Percentiles rank a stretch among this genome's conserved stretches.
These are phyloP conservation scores for Phytophthora nicotianae DNA, from an alignment of 352 stramenopile genomes.

Conservation along the genomic window DNA sequence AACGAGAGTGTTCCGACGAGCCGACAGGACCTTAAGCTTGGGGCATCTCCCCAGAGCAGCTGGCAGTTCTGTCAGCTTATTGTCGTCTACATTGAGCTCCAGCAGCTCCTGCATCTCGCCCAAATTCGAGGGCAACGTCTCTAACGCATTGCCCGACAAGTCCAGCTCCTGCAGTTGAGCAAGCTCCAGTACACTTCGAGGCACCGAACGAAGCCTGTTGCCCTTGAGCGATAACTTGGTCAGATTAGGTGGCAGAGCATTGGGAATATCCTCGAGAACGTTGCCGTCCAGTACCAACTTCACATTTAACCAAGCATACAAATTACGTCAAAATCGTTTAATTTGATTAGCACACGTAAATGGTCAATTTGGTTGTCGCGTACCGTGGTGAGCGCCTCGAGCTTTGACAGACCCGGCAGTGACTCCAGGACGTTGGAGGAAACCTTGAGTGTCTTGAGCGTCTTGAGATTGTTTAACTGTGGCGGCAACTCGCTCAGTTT, in stretches of 20 bases:
- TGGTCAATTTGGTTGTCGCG: not conserved
- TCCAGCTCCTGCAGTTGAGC: conserved; percentile 71
- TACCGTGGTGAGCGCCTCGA: conserved; percentile 67
- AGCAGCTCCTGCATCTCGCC: conserved; percentile 56
- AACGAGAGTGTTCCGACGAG: conserved; percentile 55
- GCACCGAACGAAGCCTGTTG: conserved; percentile 58
- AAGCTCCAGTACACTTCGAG: conserved; percentile 52
- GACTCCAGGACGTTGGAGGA: conserved; percentile 57
- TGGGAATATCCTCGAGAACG: conserved; percentile 54
- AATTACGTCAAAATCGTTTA: not conserved
- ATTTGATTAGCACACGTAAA: not conserved
- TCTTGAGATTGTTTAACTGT: conserved; percentile 40
- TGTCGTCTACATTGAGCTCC: conserved; percentile 73
- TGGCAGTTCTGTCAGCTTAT: conserved; percentile 53
- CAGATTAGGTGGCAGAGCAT: conserved; percentile 67
- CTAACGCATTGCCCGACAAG: conserved; percentile 62
- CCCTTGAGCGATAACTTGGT: conserved; percentile 78
- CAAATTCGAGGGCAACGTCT: conserved; percentile 51
- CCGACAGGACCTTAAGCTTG: conserved; percentile 81
- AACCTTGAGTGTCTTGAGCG: conserved; percentile 80
- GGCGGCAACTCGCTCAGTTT: conserved; percentile 56
- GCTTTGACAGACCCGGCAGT: conserved; percentile 69
- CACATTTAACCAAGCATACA: not conserved
- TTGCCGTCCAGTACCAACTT: conserved; percentile 76
- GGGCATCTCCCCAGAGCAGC: conserved; percentile 51